Evolutionary conservation across 768 basidiomycete species (phyloP).

Genomic region (Mycena floridula): DNA sequence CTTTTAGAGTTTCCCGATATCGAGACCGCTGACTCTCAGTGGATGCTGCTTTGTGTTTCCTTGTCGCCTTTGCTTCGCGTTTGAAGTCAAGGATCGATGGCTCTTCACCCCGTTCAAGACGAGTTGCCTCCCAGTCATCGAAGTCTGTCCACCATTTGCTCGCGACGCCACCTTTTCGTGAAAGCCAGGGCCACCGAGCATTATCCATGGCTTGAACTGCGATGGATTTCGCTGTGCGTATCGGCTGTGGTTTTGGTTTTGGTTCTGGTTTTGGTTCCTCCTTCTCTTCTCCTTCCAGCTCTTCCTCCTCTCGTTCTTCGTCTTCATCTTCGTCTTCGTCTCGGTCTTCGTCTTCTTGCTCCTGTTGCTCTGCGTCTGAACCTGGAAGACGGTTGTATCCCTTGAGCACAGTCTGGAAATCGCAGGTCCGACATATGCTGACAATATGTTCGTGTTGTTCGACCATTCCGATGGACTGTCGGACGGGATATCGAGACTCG

Average conservation of each 20-base stretch:
- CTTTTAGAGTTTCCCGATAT: too few relatives aligned
- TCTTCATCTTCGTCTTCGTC: too few relatives aligned
- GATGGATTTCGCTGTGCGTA: conserved; percentile 6
- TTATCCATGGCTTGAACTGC: conserved; percentile 26
- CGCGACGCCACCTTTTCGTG: conserved; percentile 5
- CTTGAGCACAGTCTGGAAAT: conserved; percentile 21
- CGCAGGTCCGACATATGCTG: conserved; percentile 26
- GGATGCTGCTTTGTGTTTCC: too few relatives aligned
- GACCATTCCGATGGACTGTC: conserved; percentile 22
- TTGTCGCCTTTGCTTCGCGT: too few relatives aligned
- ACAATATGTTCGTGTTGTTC: conserved; percentile 24
- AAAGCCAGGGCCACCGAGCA: conserved; percentile 29
- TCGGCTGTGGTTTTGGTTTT: too few relatives aligned
- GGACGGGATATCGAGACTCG: conserved; percentile 25
- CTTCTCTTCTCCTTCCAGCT: too few relatives aligned
- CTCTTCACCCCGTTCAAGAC: conserved; percentile 7
- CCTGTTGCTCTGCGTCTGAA: too few relatives aligned
- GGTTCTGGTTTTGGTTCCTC: too few relatives aligned
- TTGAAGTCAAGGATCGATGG: conserved; percentile 11
- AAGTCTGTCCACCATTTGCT: conserved; percentile 23
- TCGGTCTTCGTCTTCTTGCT: too few relatives aligned
- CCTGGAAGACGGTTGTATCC: conserved; percentile 31
- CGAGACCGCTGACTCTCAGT: too few relatives aligned
- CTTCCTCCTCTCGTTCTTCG: too few relatives aligned
- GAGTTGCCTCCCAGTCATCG: conserved; percentile 15